Conservation (phyloP, 768 basidiomycete species). For the Tricholomella constricta region DNA sequence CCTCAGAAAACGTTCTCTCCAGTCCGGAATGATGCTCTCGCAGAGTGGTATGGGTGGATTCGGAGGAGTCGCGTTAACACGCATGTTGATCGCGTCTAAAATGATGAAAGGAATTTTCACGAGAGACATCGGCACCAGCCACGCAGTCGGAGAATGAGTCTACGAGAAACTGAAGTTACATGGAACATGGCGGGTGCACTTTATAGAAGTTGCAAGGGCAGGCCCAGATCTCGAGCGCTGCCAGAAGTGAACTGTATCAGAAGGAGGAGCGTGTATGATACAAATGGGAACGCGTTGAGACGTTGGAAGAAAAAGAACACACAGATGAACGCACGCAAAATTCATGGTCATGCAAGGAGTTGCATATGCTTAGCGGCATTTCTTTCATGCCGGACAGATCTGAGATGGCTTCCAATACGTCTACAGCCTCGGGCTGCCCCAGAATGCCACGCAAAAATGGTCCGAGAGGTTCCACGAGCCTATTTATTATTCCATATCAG, state of each 20-base stretch:
- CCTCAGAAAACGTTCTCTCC: slow-evolving; percentile 34
- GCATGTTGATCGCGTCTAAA: slow-evolving; percentile 37
- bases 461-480: slow-evolving; percentile 6
- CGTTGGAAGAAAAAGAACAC: background rate
- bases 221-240: too few relatives aligned
- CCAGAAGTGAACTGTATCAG: slow-evolving; percentile 6
- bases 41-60: slow-evolving; percentile 27
- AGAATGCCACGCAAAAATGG: slow-evolving; percentile 2
- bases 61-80: slow-evolving; percentile 37
- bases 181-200: background rate
- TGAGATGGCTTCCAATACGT: slow-evolving; percentile 12
- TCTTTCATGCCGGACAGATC: slow-evolving; percentile 19
- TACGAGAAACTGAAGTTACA: background rate
- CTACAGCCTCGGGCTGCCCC: background rate
- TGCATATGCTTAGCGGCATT: slow-evolving; percentile 17
- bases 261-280: background rate
- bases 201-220: too few relatives aligned
- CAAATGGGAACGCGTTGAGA: background rate
- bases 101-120: slow-evolving; percentile 38
- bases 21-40: slow-evolving; percentile 32
- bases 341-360: background rate
- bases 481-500: slow-evolving; percentile 3
- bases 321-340: background rate
- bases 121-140: slow-evolving; percentile 20
- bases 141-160: background rate